phyloP scores from a whole-genome alignment of 805 yeast genomes.

The Candida maris region DNA sequence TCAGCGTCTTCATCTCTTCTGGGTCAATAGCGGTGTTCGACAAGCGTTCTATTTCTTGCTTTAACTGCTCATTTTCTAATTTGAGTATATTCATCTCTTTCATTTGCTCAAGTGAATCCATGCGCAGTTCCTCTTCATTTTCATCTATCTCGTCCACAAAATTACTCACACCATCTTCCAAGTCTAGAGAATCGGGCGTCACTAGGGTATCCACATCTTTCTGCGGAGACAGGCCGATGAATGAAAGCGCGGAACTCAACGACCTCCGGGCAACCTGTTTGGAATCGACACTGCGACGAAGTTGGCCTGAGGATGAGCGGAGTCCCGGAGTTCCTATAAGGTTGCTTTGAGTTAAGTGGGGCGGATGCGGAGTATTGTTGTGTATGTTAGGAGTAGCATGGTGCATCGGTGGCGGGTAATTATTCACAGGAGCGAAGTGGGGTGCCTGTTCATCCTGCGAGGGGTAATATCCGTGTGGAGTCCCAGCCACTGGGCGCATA shows the following conservation, averaged over 20 bases:
- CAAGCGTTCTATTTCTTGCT: no score
- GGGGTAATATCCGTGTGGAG: constrained; percentile 5
- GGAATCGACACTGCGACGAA: constrained; percentile 3
- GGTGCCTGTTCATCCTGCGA: constrained; percentile 1
- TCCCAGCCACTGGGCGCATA: constrained; percentile 7
- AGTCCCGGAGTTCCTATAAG: constrained; percentile 26
- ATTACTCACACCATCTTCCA: constrained; percentile 11
- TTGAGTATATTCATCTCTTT: constrained; percentile 10
- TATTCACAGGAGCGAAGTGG: not conserved
- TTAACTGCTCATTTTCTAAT: constrained; percentile 11
- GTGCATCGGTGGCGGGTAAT: not conserved
- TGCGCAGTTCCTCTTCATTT: constrained; percentile 6
- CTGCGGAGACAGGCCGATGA: constrained; percentile 17
- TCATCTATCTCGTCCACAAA: constrained; percentile 8
- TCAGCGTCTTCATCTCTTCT: no score
- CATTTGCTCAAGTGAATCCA: not conserved
- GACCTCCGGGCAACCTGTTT: constrained; percentile 21
- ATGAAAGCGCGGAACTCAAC: constrained; percentile 23
- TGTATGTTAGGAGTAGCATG: constrained; percentile 1
- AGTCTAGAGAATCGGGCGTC: constrained; percentile 16
- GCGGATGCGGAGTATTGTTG: constrained; percentile 1
- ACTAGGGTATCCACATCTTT: constrained; percentile 10
- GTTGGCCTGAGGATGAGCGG: constrained; percentile 12
- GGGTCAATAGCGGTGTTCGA: no score
- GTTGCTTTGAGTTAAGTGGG: constrained; percentile 9